Base-by-base conservation (phyloP, 2,329 filamentous ascomycete species). In the Cryoendolithus antarcticus region DNA sequence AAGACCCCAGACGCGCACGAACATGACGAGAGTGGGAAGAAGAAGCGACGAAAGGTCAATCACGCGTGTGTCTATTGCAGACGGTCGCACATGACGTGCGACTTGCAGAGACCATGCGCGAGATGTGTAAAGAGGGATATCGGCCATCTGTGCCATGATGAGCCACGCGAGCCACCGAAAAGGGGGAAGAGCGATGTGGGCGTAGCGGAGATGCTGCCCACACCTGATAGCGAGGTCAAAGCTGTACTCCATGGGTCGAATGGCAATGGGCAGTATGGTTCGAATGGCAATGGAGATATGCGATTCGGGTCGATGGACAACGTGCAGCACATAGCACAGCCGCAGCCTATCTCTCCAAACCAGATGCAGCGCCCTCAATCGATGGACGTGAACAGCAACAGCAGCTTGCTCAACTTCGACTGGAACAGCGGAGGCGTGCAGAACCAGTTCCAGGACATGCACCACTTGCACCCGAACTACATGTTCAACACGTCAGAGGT, bases 61-160 rank as follows among this genome's bases (percentile, higher is more conserved):
- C 68, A 71, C 60, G 68, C 68, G 34, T 71, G 68, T 55, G 66
- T 71, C 34, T 71, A 71, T 52, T 71, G 65, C 35, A 45, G 67
- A 54, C 64, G 68, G 52, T 70, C 67, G 60, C 68, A 71, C 53
- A 71, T 71, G 68, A 71, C 68, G 40, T 71, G 68, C 57, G 68
- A 71, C 53, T 62, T 70, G 38, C 86, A 93, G 69, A 81, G 91
- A 61, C 91, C 91, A 56, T 98, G 91, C 74, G 89, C 86, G 55
- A 77, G 91, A 66, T 98, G 91, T 70, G 85, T 96, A 65, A 98
- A 96, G 68, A 80, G 91, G 58, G 94, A 94, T 66, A 98, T 98
- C 62, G 91, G 89, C 55, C 91, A 98, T 64, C 74, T 98, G 50
- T 98, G 91, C 64, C 91, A 95, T 67, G 91, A 98, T 64, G 91